These are phyloP conservation scores for Millerozyma acaciae DNA, from an alignment of 805 yeast species.

Conservation along the genomic window DNA sequence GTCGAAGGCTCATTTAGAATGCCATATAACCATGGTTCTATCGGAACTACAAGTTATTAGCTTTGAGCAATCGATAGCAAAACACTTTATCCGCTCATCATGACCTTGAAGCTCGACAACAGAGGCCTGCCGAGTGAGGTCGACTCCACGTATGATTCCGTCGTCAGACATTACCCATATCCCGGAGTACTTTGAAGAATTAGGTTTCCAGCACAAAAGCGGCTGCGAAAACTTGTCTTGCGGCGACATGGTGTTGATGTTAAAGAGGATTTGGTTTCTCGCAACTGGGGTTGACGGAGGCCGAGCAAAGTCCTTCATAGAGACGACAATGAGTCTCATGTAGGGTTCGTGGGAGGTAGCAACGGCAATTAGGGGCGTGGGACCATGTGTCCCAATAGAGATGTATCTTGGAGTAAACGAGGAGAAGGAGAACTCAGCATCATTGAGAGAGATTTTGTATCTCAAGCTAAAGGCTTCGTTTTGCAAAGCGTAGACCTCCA, in stretches of 20 bases:
- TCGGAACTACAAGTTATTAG: slow-evolving; percentile 50
- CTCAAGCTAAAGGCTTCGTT: slow-evolving; percentile 25
- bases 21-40: slow-evolving; percentile 16
- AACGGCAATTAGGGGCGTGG: slow-evolving; percentile 45
- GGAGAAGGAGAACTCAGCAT: slow-evolving; percentile 64
- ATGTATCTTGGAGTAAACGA: slow-evolving; percentile 58
- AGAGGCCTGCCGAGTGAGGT: slow-evolving; percentile 37
- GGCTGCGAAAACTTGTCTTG: slow-evolving; percentile 66
- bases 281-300: slow-evolving; percentile 11
- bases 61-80: slow-evolving; percentile 29
- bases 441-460: slow-evolving; percentile 58
- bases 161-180: slow-evolving; percentile 71
- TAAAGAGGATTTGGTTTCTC: slow-evolving; percentile 25
- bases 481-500: slow-evolving; percentile 40
- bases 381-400: slow-evolving; percentile 16
- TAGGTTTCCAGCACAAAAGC: slow-evolving; percentile 40
- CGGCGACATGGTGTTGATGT: slow-evolving; percentile 49
- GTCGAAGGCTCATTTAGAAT: too few relatives aligned
- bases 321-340: slow-evolving; percentile 60
- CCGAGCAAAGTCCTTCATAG: slow-evolving; percentile 31
- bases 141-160: slow-evolving; percentile 60
- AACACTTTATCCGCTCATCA: slow-evolving; percentile 48
- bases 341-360: slow-evolving; percentile 79
- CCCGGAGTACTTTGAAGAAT: slow-evolving; percentile 37
- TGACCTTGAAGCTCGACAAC: slow-evolving; percentile 32